These are phyloP conservation scores for Aspergillus quadricinctus DNA, from an alignment of 2,329 filamentous ascomycete species.

Conservation along the genomic window DNA sequence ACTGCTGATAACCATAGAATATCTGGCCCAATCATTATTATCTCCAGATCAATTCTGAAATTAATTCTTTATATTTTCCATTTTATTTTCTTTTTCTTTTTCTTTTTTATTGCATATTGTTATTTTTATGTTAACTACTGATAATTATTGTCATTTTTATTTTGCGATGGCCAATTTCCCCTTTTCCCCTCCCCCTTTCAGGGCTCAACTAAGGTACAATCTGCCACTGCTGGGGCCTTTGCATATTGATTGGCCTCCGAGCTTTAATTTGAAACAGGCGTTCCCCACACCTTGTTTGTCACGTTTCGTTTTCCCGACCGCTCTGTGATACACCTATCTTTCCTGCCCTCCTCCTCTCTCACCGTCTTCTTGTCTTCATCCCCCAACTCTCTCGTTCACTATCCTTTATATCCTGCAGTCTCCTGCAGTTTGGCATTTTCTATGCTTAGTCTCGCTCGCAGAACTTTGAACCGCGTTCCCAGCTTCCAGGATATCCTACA, in stretches of 20 bases:
- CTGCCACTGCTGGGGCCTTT: background rate
- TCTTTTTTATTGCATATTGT: background rate
- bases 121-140: background rate
- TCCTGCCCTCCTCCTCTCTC: slow-evolving; percentile 15
- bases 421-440: slow-evolving; percentile 30
- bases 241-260: slow-evolving; percentile 1
- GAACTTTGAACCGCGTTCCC: slow-evolving; percentile 41
- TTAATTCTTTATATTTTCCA: background rate
- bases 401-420: slow-evolving; percentile 24
- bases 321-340: slow-evolving; percentile 20
- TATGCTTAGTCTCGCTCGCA: slow-evolving; percentile 43
- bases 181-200: slow-evolving; percentile 15
- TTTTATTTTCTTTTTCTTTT: background rate
- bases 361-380: slow-evolving; percentile 20
- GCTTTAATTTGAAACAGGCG: slow-evolving; percentile 35
- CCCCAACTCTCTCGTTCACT: slow-evolving; percentile 12
- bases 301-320: slow-evolving; percentile 20
- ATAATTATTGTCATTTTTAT: background rate
- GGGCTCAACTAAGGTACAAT: slow-evolving; percentile 4
- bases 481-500: slow-evolving; percentile 44
- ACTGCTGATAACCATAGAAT: background rate
- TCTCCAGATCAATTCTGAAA: background rate
- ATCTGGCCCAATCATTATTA: background rate
- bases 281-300: slow-evolving; percentile 23
- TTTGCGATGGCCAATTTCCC: background rate